These are phyloP conservation scores for Didymosphaeria variabile DNA, from an alignment of 2,329 filamentous ascomycete genomes.

Conservation along the genomic window DNA sequence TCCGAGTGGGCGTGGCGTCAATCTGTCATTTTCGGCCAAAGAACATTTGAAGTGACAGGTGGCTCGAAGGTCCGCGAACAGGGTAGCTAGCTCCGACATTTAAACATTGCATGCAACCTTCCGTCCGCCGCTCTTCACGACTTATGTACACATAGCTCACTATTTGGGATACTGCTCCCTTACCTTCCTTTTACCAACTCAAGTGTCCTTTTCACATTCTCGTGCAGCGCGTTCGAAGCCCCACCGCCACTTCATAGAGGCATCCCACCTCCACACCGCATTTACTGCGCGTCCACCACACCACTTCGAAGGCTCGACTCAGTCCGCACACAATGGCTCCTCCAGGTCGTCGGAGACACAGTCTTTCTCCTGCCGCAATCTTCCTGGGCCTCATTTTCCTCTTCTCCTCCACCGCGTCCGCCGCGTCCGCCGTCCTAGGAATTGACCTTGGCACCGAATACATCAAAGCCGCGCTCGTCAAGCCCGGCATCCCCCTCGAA, in stretches of 20 bases:
- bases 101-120: slow-evolving; percentile 21
- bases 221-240: slow-evolving; percentile 20
- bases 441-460: slow-evolving; percentile 96
- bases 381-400: slow-evolving; percentile 64
- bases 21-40: slow-evolving; percentile 16
- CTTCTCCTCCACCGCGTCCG: slow-evolving; percentile 65
- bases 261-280: slow-evolving; percentile 34
- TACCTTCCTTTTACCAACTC: slow-evolving; percentile 28
- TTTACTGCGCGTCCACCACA: slow-evolving; percentile 14
- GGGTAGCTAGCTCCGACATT: slow-evolving; percentile 23
- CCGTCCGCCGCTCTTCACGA: slow-evolving; percentile 24
- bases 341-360: slow-evolving; percentile 54
- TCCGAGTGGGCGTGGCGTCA: slow-evolving; percentile 13
- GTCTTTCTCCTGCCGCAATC: slow-evolving; percentile 55
- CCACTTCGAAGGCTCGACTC: neutral
- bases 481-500: slow-evolving; percentile 95
- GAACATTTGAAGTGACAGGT: slow-evolving; percentile 12
- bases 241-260: slow-evolving; percentile 25
- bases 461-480: slow-evolving; percentile 94
- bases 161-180: slow-evolving; percentile 40
- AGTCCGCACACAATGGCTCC: slow-evolving; percentile 54
- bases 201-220: slow-evolving; percentile 13
- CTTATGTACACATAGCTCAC: slow-evolving; percentile 27
- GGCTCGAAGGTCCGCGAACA: slow-evolving; percentile 17
- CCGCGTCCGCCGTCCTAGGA: slow-evolving; percentile 82